Conservation (phyloP, 2,329 filamentous ascomycete genomes). For the Parastagonospora nodorum region DNA sequence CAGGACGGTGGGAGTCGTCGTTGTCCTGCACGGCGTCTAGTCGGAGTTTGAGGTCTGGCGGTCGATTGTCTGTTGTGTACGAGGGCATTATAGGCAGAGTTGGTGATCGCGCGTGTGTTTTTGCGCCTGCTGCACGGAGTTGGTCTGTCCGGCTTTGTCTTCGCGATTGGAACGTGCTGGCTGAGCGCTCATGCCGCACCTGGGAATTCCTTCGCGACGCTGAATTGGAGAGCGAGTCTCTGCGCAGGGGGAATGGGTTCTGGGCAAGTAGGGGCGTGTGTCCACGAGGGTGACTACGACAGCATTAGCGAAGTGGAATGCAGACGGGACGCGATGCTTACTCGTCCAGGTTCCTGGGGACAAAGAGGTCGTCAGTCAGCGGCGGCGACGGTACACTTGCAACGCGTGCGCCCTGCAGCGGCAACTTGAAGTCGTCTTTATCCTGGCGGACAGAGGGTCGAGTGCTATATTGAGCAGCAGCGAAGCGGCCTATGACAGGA, state of each 20-base stretch:
- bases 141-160: constrained; percentile 33
- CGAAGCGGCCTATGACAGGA: constrained; percentile 52
- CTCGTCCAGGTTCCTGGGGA: constrained; percentile 47
- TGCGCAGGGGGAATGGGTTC: constrained; percentile 26
- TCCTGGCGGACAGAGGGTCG: constrained; percentile 8
- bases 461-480: constrained; percentile 48
- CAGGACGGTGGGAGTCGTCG: constrained; percentile 39
- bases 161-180: constrained; percentile 40
- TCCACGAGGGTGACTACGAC: constrained; percentile 43
- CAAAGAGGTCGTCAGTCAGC: constrained; percentile 39
- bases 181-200: constrained; percentile 44
- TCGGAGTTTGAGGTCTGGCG: constrained; percentile 41
- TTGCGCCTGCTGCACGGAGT: constrained; percentile 23
- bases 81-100: constrained; percentile 48
- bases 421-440: constrained; percentile 25
- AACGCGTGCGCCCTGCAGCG: constrained; percentile 30
- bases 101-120: constrained; percentile 39
- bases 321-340: constrained; percentile 24
- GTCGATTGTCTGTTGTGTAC: constrained; percentile 33
- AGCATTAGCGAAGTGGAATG: constrained; percentile 16
- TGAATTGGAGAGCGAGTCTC: constrained; percentile 23
- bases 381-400: constrained; percentile 37
- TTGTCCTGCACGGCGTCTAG: constrained; percentile 45
- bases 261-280: constrained; percentile 36
- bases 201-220: constrained; percentile 16